phyloP scores from a whole-genome alignment of 2,329 filamentous ascomycete species.

The Exophiala spinifera region DNA sequence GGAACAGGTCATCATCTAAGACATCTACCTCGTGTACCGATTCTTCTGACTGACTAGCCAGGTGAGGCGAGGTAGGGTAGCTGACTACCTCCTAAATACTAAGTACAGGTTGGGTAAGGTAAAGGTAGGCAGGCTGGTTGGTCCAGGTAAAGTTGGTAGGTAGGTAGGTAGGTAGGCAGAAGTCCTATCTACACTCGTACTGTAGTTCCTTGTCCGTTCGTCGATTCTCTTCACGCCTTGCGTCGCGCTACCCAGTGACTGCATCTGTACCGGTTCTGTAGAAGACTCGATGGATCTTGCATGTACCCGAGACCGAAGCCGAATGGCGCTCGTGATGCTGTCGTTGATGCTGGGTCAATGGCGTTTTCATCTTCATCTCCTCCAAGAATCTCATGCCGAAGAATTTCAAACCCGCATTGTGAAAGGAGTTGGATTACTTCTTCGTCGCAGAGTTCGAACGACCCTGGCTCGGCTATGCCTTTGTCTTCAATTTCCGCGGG shows the following conservation, averaged over 20 bases:
- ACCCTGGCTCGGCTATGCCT: constrained; percentile 84
- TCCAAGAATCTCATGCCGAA: constrained; percentile 50
- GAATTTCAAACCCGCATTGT: constrained; percentile 72
- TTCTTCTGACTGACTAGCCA: too few species aligned
- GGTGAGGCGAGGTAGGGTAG: too few species aligned
- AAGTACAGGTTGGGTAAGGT: too few species aligned
- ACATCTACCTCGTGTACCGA: too few species aligned
- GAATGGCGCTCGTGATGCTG: not conserved
- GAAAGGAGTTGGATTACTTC: constrained; percentile 77
- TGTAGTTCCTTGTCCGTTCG: too few species aligned
- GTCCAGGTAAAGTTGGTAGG: too few species aligned
- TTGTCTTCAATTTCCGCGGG: constrained; percentile 27
- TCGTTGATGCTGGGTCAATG: too few species aligned
- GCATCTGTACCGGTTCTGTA: constrained; percentile 76
- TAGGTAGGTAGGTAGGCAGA: too few species aligned
- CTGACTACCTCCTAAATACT: too few species aligned
- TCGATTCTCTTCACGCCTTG: constrained; percentile 63
- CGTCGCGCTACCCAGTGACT: constrained; percentile 84
- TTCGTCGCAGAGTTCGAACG: constrained; percentile 83
- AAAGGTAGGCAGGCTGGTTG: too few species aligned
- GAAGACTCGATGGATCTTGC: constrained; percentile 78
- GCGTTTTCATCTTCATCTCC: not conserved
- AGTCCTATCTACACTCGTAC: too few species aligned
- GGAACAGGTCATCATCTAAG: too few species aligned
- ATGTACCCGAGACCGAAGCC: constrained; percentile 72